These are phyloP conservation scores for Myxozyma sirexii DNA, from an alignment of 805 yeast genomes.

Conservation along the genomic window DNA sequence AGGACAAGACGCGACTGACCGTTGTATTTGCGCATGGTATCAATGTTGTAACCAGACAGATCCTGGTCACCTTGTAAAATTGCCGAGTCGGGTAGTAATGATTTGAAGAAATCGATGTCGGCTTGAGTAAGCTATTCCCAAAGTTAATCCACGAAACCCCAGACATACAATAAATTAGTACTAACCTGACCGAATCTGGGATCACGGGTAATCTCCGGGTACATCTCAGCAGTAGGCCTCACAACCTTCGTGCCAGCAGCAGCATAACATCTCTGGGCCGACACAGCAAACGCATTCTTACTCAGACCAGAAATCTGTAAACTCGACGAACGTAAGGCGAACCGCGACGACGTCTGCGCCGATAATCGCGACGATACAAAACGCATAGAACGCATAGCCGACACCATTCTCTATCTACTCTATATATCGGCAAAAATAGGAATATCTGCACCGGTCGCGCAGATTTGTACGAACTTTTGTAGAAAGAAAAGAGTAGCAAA, in stretches of 20 bases:
- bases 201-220: slow-evolving; percentile 37
- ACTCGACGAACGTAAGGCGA: neutral
- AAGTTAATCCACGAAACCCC: too few relatives aligned
- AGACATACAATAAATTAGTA: too few relatives aligned
- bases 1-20: slow-evolving; percentile 84
- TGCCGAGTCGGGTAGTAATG: slow-evolving; percentile 56
- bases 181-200: slow-evolving; percentile 27
- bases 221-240: slow-evolving; percentile 33
- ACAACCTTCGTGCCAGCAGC: slow-evolving; percentile 25
- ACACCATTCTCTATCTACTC: neutral
- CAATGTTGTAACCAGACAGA: slow-evolving; percentile 75
- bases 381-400: slow-evolving; percentile 2
- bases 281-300: neutral
- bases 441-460: too few relatives aligned
- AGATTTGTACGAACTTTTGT: too few relatives aligned
- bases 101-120: slow-evolving; percentile 64
- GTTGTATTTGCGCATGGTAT: slow-evolving; percentile 89
- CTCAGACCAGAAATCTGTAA: neutral
- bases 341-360: neutral
- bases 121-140: slow-evolving; percentile 47
- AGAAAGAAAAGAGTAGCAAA: too few relatives aligned
- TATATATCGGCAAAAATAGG: neutral
- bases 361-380: neutral
- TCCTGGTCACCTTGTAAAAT: slow-evolving; percentile 63
- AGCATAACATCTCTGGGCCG: slow-evolving; percentile 1